phyloP scores from a whole-genome alignment of 2,329 filamentous ascomycete genomes.

The Daldinia sp. region DNA sequence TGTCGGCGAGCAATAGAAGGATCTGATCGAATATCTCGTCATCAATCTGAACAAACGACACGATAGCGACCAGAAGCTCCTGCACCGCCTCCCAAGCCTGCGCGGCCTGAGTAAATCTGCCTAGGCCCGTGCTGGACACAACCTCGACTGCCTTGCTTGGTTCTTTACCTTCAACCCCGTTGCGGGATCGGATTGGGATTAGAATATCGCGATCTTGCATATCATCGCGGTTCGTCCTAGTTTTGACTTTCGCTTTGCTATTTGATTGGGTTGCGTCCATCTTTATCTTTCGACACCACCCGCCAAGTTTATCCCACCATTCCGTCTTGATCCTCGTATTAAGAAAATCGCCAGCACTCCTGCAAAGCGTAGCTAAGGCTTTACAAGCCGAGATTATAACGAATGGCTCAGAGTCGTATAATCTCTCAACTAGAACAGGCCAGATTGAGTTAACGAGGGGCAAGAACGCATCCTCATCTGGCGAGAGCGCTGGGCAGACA shows the following conservation, averaged over 20 bases:
- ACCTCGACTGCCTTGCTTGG: constrained; percentile 18
- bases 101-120: constrained; percentile 67
- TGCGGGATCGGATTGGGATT: constrained; percentile 41
- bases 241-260: constrained; percentile 12
- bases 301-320: constrained; percentile 66
- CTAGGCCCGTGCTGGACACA: constrained; percentile 52
- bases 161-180: constrained; percentile 38
- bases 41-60: constrained; percentile 68
- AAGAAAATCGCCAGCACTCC: constrained; percentile 82
- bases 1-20: constrained; percentile 66
- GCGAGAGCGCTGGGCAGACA: constrained; percentile 74
- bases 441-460: constrained; percentile 91
- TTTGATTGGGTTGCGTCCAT: constrained; percentile 47
- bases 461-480: constrained; percentile 83
- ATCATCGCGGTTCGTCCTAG: constrained; percentile 6
- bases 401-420: constrained; percentile 72
- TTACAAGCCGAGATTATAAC: constrained; percentile 75
- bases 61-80: constrained; percentile 66
- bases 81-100: constrained; percentile 72
- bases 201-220: constrained; percentile 35
- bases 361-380: constrained; percentile 73
- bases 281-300: constrained; percentile 58
- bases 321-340: constrained; percentile 75
- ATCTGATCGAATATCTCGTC: constrained; percentile 77
- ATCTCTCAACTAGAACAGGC: constrained; percentile 77